These are phyloP conservation scores for Fonsecaea monophora DNA, from an alignment of 2,329 filamentous ascomycete genomes.

Conservation along the genomic window DNA sequence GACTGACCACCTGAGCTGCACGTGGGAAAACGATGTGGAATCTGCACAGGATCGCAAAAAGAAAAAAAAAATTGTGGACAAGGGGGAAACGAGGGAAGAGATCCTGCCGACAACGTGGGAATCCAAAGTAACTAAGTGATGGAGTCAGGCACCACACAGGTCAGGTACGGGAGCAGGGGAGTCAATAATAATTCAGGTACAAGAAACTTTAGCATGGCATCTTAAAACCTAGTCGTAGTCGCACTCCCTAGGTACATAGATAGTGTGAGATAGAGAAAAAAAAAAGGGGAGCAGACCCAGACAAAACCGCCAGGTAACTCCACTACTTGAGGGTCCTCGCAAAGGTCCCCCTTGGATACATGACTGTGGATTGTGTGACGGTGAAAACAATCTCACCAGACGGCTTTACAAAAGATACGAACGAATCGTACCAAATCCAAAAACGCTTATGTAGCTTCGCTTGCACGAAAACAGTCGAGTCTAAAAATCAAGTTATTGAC, in stretches of 20 bases:
- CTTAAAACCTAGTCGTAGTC: background rate
- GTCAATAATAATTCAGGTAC: too few species aligned
- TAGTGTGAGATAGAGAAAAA: background rate
- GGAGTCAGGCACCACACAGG: background rate
- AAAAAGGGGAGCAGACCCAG: background rate
- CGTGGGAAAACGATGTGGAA: background rate
- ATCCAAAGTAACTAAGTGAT: background rate
- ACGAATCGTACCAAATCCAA: background rate
- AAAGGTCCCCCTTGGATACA: too few species aligned
- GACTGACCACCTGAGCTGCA: background rate
- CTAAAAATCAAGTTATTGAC: background rate
- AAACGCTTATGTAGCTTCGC: background rate
- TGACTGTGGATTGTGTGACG: too few species aligned
- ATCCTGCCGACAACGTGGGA: slow-evolving; percentile 4
- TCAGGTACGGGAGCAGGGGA: background rate
- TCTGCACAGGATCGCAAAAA: background rate
- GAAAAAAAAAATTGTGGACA: background rate
- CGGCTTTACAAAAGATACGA: background rate
- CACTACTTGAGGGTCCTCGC: background rate
- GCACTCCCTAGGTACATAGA: too few species aligned
- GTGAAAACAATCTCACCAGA: too few species aligned
- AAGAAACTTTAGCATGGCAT: background rate
- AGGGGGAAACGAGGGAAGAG: background rate
- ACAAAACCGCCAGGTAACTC: background rate
- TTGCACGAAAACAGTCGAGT: background rate